Evolutionary conservation across 2,329 filamentous ascomycete species (phyloP), one percentile per base, ranked within the genome.

Genomic region (Aspergillus vadensis): DNA sequence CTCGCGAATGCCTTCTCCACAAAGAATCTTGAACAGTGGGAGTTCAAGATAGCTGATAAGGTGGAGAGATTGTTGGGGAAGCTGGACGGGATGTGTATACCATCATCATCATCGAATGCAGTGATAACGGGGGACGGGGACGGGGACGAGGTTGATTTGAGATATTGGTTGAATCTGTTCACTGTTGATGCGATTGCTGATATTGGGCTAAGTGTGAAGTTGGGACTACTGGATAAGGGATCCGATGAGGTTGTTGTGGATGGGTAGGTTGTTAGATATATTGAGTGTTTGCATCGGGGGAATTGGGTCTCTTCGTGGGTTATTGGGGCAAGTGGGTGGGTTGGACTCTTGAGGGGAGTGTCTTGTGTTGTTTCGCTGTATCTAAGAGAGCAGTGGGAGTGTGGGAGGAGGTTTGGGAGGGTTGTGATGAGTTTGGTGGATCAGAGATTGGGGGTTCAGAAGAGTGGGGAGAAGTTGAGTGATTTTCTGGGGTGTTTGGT

Each of bases 41-140:
- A 63, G 36, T 59, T 55, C 25, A 63, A 59, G 32, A 57, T 59
- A 14, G 15, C 14, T 6, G 60, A 62, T 25, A 63, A 56, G 15
- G 38, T 56, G 5, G 7, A 30, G 23, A 30, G 15, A 1, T 23
- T 55, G 2, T 6, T 55, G 15, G 14, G 10, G 3, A 41, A 56
- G 53, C 30, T 56, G 21, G 53, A 55, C 4, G 15, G 17, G 15
- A 6, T 5, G 17, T 41, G 38, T 41, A 39, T 8, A 6, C 4
- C 5, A 4, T 14, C 38, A n/a, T 6, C n/a, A 7, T 41, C 38
- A 4, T 12, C 30, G 30, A 5, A 12, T 10, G 30, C 9, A 10
- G 10, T 12, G 30, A 12, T 32, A 3, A 9, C n/a, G n/a, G n/a
- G n/a, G n/a, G n/a, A 2, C 0, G 27, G 9, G 15, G 38, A 8